A percentile compares a stretch with the other conserved stretches of the same genome.
These are phyloP conservation scores for Cladosporium sphaerospermum DNA, from an alignment of 2,329 filamentous ascomycete genomes.

Conservation along the genomic window DNA sequence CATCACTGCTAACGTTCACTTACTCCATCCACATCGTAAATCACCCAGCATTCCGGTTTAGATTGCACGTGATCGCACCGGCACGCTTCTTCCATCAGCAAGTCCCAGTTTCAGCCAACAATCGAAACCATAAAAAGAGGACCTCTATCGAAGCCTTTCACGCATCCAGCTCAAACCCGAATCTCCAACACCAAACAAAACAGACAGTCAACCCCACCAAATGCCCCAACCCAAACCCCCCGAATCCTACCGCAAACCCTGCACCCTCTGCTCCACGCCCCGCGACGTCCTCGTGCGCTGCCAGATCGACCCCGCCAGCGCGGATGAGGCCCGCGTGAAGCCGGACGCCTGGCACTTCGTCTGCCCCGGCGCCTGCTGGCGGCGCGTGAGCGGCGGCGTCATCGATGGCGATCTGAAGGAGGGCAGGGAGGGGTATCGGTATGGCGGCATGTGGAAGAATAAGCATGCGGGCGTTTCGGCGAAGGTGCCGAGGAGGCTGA, in stretches of 20 bases:
- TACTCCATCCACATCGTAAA: too few relatives aligned
- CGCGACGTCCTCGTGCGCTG: slow-evolving; percentile 38
- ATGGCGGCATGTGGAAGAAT: slow-evolving; percentile 36
- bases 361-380: slow-evolving; percentile 40
- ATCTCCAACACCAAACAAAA: neutral
- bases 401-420: slow-evolving; percentile 33
- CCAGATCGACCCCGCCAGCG: slow-evolving; percentile 33
- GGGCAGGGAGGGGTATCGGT: slow-evolving; percentile 32
- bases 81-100: too few relatives aligned
- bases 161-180: neutral
- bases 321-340: neutral
- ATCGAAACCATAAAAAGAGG: neutral
- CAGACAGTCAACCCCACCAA: neutral
- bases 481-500: slow-evolving; percentile 11
- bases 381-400: slow-evolving; percentile 37
- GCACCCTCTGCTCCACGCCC: slow-evolving; percentile 35
- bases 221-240: slow-evolving; percentile 5
- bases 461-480: slow-evolving; percentile 12
- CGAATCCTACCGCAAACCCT: slow-evolving; percentile 31
- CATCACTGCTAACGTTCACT: too few relatives aligned
- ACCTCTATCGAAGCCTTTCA: neutral
- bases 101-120: too few relatives aligned
- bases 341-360: slow-evolving; percentile 38
- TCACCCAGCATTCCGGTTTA: too few relatives aligned
- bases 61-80: too few relatives aligned